Conservation (phyloP, 2,329 filamentous ascomycete species). For the Fusarium nygamai region DNA sequence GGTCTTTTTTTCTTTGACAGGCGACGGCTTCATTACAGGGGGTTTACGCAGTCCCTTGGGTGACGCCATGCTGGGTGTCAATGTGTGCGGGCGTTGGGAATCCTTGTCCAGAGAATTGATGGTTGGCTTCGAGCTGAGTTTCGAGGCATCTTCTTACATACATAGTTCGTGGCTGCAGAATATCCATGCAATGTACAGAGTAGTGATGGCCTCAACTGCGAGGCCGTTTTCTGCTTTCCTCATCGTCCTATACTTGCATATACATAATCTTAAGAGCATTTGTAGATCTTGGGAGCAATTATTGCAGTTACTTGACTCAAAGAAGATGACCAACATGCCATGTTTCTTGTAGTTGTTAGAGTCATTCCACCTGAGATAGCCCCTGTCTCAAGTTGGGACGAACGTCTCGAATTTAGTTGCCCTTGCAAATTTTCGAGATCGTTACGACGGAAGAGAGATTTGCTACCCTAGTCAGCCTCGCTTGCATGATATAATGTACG, state of each 20-base stretch:
- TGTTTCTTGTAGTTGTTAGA: background rate
- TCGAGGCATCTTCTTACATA: background rate
- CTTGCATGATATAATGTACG: background rate
- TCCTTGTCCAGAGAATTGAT: background rate
- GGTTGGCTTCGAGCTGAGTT: background rate
- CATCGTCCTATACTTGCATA: background rate
- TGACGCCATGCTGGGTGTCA: conserved; percentile 29
- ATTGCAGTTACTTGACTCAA: background rate
- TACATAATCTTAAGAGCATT: conserved; percentile 26
- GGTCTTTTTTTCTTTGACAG: conserved; percentile 29
- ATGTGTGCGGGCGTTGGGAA: conserved; percentile 15
- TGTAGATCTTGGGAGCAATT: background rate
- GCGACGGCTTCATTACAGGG: conserved; percentile 35
- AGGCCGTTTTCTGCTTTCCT: conserved; percentile 3
- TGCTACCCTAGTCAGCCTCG: background rate
- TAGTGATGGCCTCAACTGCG: conserved; percentile 16
- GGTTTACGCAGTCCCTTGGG: conserved; percentile 28
- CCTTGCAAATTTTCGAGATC: conserved; percentile 16
- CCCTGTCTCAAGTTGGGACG: conserved; percentile 34
- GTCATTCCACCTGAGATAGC: conserved; percentile 24
- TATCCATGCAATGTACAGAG: background rate
- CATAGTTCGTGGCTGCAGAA: background rate
- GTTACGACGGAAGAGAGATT: background rate
- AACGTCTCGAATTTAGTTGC: conserved; percentile 25
- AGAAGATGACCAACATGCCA: background rate